Evolutionary conservation across 768 basidiomycete species (phyloP), one percentile per base, ranked within the genome.

Genomic region (Leccinum uliginosum): DNA sequence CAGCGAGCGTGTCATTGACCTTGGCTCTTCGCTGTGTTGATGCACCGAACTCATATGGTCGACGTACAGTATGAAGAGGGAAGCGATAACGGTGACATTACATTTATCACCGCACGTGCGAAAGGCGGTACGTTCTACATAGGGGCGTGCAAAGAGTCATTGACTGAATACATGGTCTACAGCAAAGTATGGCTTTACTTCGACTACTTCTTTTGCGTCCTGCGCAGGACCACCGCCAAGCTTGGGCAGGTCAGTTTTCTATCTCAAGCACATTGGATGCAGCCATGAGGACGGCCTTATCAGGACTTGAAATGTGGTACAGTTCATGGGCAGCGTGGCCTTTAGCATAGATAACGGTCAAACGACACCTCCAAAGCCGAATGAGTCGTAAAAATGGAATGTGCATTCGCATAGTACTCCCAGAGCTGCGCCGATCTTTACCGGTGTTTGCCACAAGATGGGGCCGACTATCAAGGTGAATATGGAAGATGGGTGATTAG

Each of bases 381-480:
- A 52, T 63, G 50, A 59, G 51, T 45, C 50, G 51, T 24, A 40
- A 50, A 55, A 9, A 59, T 46, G 4, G 12, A 24, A 27, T 15
- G 38, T 17, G 12, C 4, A 14, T 11, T n/a, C 3, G 4, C n/a
- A 65, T 77, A n/a, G n/a, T n/a, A 46, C 62, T 93, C 94, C 91
- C 8, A 85, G 61, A 1, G 98, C 94, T 23, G 93, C 91, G 7
- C 77, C 73, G 35, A 91, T 73, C 73, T 97, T 98, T 8, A 82
- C 73, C 2, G 82, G 44, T 0, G 88, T 4, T 98, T 89, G 12
- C 80, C 57, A 92, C n/a, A n/a, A 91, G 21, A 95, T 58, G 21
- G 87, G 80, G 3, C 97, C 95, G 48, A 98, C 76, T 0, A 76
- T 87, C 47, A 98, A 75, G 0, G 95, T 98, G 68, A 98, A 98